A percentile compares a stretch with the other conserved stretches of the same genome.
phyloP scores from a whole-genome alignment of 2,329 filamentous ascomycete genomes.

The Trichoderma sp. region DNA sequence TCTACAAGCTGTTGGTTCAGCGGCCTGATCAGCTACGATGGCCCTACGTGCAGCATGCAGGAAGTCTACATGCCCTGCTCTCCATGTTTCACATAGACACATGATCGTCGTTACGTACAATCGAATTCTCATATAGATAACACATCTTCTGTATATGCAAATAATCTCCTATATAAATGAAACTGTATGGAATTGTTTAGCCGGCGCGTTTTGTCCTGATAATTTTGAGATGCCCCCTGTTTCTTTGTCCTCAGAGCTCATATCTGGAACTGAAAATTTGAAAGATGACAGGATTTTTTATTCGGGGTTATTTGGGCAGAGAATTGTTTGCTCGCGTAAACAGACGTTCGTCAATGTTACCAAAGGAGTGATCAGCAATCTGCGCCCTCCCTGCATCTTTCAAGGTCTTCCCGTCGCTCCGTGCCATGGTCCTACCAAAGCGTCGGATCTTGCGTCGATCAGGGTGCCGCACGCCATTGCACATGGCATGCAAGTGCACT shows the following conservation, averaged over 20 bases:
- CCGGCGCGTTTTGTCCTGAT: background rate
- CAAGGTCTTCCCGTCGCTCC: conserved; percentile 4
- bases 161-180: conserved; percentile 1
- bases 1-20: background rate
- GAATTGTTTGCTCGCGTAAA: conserved; percentile 3
- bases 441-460: conserved; percentile 15
- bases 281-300: background rate
- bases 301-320: background rate
- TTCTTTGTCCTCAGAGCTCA: background rate
- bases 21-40: background rate
- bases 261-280: too few relatives aligned
- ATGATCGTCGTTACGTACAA: background rate
- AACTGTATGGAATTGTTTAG: background rate
- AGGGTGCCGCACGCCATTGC: background rate
- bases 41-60: background rate
- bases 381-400: background rate
- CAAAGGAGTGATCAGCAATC: background rate
- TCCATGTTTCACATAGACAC: background rate
- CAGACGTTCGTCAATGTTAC: background rate
- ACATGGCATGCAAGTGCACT: background rate
- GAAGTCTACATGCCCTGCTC: background rate
- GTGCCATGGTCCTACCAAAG: conserved; percentile 9
- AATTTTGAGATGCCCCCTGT: background rate
- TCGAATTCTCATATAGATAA: background rate
- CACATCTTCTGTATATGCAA: background rate